Evolutionary conservation across 306 rosid genomes (phyloP).

Genomic region (Hippophae gyantsensis): DNA sequence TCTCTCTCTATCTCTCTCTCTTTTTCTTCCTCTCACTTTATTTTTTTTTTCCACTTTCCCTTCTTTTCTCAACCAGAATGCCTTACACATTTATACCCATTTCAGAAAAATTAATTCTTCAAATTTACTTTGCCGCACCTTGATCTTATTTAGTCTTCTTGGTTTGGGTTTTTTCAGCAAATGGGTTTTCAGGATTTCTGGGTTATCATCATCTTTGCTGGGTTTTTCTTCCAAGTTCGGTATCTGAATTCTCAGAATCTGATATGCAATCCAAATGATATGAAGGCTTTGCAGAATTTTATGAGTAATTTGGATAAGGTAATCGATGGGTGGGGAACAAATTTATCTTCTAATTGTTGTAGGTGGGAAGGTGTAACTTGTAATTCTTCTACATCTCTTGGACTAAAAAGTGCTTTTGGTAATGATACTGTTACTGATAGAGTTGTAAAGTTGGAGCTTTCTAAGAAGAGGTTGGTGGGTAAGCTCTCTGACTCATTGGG

Average conservation of each 20-base stretch:
- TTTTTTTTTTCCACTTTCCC: too few relatives aligned
- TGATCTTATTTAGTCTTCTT: not conserved
- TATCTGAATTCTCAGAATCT: not conserved
- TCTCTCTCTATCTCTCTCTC: too few relatives aligned
- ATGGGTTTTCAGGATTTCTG: not conserved
- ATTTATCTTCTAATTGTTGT: constrained; percentile 19
- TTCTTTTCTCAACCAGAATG: too few relatives aligned
- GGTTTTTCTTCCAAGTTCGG: not conserved
- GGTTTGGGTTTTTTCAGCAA: not conserved
- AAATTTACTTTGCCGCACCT: too few relatives aligned
- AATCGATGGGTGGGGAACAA: constrained; percentile 16
- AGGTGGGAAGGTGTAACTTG: constrained; percentile 23
- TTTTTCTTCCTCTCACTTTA: too few relatives aligned
- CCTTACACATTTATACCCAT: too few relatives aligned
- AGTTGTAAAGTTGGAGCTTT: constrained; percentile 22
- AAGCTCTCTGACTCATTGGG: constrained; percentile 14
- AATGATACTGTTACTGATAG: not conserved
- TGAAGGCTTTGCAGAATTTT: constrained; percentile 7
- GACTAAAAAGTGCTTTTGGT: not conserved
- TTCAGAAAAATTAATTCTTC: too few relatives aligned
- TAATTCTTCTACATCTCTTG: constrained; percentile 2
- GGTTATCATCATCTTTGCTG: not conserved
- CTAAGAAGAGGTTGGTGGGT: not conserved
- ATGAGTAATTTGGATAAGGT: not conserved
- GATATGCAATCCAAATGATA: constrained; percentile 14